A percentile compares a stretch with the other conserved stretches of the same genome.
phyloP scores from a whole-genome alignment of 2,329 filamentous ascomycete genomes.

The Neobulgaria alba region DNA sequence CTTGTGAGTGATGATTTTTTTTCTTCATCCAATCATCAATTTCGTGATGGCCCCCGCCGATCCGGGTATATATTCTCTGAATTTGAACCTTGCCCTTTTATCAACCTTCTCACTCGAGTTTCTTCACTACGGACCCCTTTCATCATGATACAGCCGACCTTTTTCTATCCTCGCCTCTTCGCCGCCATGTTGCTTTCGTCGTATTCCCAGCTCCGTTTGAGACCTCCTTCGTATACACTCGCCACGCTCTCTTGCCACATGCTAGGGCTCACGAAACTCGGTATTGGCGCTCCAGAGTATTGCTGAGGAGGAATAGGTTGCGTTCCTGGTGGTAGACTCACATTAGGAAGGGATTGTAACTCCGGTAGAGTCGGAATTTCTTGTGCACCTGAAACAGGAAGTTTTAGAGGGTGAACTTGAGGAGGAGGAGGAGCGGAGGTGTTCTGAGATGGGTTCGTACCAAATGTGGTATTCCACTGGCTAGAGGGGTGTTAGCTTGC shows the following conservation, averaged over 20 bases:
- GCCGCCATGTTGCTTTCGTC: constrained; percentile 22
- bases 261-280: constrained; percentile 56
- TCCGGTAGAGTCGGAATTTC: constrained; percentile 39
- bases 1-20: no score
- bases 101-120: neutral
- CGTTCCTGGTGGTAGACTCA: constrained; percentile 35
- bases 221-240: constrained; percentile 56
- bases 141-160: no score
- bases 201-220: constrained; percentile 53
- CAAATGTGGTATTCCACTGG: constrained; percentile 94
- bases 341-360: constrained; percentile 43
- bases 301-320: constrained; percentile 42
- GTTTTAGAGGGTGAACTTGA: constrained; percentile 30
- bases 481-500: constrained; percentile 39
- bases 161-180: constrained; percentile 22
- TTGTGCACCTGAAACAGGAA: constrained; percentile 29
- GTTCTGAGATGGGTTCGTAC: constrained; percentile 38
- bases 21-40: no score
- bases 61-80: no score
- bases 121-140: neutral
- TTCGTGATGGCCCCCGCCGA: no score
- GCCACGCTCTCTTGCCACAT: constrained; percentile 70
- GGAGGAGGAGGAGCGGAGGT: constrained; percentile 23
- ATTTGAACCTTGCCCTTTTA: no score
- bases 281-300: constrained; percentile 44